phyloP scores from a whole-genome alignment of 768 basidiomycete species.

The Leccinum incarnatum region DNA sequence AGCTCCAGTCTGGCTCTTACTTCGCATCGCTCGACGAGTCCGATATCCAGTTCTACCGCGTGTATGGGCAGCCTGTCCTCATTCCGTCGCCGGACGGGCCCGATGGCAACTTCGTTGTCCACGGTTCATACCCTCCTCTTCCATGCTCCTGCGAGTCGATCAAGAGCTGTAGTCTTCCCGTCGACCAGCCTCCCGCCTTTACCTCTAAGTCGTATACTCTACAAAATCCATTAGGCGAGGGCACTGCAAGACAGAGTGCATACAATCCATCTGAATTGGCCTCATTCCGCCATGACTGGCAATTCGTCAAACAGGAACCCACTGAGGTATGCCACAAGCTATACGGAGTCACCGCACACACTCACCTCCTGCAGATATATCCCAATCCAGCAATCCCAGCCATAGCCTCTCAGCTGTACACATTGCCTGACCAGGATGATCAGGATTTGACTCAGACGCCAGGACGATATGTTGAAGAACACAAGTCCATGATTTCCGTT shows the following conservation, averaged over 20 bases:
- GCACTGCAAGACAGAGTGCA: background rate
- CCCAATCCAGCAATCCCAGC: conserved; percentile 12
- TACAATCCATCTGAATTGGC: background rate
- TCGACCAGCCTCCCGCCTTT: conserved; percentile 3
- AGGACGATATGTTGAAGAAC: conserved; percentile 13
- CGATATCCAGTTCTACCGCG: conserved; percentile 31
- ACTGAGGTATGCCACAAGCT: conserved; percentile 20
- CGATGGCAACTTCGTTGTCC: conserved; percentile 18
- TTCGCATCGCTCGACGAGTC: conserved; percentile 31
- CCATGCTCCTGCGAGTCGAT: conserved; percentile 1
- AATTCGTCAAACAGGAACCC: conserved; percentile 24
- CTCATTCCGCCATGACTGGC: conserved; percentile 18
- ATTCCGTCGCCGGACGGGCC: conserved; percentile 26
- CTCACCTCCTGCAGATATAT: conserved; percentile 19
- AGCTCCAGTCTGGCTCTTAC: conserved; percentile 34
- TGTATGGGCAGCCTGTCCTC: conserved; percentile 33
- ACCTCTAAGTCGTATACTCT: conserved; percentile 31
- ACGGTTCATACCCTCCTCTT: conserved; percentile 5
- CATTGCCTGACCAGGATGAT: conserved; percentile 17
- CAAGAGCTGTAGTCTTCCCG: conserved; percentile 3
- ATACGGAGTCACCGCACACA: background rate
- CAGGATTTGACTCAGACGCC: background rate
- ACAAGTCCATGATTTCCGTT: conserved; percentile 3
- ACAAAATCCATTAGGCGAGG: conserved; percentile 27
- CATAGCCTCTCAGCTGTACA: conserved; percentile 15